Base-by-base conservation (phyloP, 116 monocot genomes). In the Zostera marina region DNA sequence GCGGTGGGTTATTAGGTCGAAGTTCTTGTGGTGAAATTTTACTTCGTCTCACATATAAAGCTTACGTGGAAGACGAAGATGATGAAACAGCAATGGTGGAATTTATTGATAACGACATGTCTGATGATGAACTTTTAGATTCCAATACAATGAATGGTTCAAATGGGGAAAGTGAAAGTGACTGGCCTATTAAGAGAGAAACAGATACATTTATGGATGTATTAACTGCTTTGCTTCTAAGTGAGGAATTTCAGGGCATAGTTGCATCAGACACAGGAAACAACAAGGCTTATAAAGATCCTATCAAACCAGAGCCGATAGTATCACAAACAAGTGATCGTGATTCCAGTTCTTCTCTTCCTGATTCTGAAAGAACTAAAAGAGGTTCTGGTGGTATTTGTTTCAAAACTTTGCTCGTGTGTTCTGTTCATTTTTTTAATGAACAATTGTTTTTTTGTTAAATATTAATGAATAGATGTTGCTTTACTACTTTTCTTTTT, bases 161-260 rank as follows among this genome's bases (percentile, higher is more conserved):
- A 52, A 62, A 44, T 63, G 65, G 43, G 16, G 45, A 72, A 56
- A 72, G 58, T 14, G 42, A 51, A 49, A 63, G 21, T 23, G 57
- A 47, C 21, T 60, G 68, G 9, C 22, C 59, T 22, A 26, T 13
- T 64, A 71, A 47, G 55, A 79, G 54, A 66, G 85, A 81, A 51
- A 83, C 76, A 68, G 89, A 89, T 51, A 77, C 96, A n/a, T 96
- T 96, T 69, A 85, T 96, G 80, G 79, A 96, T 68, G 77, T 80
- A 24, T 51, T 96, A 48, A 82, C 85, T 32, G 89, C 85, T 40
- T 76, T 88, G 75, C 85, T 96, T 70, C 72, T 96, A 6, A 96
- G 96, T 64, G 96, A 96, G 66, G 89, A 96, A 72, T 96, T 96
- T 67, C 89, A 76, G 70, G 96, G 89, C 53, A 96, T 96, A 39